A percentile compares a stretch with the other conserved stretches of the same genome.
Conservation (phyloP, 495 filamentous ascomycete genomes). For the Penicillium manginii region DNA sequence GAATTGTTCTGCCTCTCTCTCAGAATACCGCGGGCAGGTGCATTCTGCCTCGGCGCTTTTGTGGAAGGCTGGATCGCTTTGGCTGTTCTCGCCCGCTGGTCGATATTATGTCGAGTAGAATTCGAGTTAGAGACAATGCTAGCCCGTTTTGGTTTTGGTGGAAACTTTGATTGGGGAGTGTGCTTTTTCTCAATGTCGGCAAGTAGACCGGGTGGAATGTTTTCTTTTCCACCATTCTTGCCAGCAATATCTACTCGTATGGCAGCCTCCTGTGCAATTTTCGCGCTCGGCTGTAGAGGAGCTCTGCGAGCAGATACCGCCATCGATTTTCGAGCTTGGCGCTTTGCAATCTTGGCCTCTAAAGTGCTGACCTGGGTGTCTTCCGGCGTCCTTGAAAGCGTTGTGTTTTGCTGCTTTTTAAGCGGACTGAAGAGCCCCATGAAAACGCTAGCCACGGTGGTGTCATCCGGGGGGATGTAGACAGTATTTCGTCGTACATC, state of each 20-base stretch:
- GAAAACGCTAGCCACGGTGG: slow-evolving; percentile 44
- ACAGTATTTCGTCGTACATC: slow-evolving; percentile 41
- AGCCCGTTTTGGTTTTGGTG: slow-evolving; percentile 11
- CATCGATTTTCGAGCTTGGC: slow-evolving; percentile 32
- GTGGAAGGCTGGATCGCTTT: neutral
- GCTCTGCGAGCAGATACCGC: slow-evolving; percentile 32
- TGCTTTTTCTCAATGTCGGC: slow-evolving; percentile 23
- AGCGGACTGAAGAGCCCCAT: slow-evolving; percentile 46
- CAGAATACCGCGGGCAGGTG: slow-evolving; percentile 8
- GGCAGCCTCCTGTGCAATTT: slow-evolving; percentile 35
- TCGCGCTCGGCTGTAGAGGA: slow-evolving; percentile 42
- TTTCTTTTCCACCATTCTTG: slow-evolving; percentile 53
- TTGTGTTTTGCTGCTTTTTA: slow-evolving; percentile 20
- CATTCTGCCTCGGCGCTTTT: slow-evolving; percentile 1
- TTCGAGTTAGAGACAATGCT: slow-evolving; percentile 4
- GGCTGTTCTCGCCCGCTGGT: neutral
- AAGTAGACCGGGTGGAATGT: slow-evolving; percentile 43
- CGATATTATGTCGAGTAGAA: neutral
- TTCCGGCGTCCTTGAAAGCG: slow-evolving; percentile 9
- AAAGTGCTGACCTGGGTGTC: slow-evolving; percentile 29
- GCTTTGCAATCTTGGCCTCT: slow-evolving; percentile 33
- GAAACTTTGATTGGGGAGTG: neutral
- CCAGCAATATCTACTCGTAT: slow-evolving; percentile 40
- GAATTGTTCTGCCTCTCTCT: slow-evolving; percentile 17
- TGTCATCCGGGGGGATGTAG: slow-evolving; percentile 48